These are phyloP conservation scores for Metschnikowia noctiluminum DNA, from an alignment of 805 yeast genomes.

Conservation along the genomic window DNA sequence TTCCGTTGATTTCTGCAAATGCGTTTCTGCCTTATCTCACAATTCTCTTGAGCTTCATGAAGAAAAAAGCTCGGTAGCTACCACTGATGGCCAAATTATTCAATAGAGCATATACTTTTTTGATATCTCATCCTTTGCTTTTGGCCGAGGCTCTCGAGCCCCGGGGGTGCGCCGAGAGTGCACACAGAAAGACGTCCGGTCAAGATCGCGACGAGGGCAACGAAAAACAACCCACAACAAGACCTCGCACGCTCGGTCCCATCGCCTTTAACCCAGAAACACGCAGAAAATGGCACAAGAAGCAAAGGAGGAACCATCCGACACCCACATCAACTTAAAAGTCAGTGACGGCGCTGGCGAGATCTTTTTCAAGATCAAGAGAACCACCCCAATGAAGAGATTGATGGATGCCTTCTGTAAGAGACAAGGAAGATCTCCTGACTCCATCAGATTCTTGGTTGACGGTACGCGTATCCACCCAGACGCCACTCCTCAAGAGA, in stretches of 20 bases:
- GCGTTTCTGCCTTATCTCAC: too few relatives aligned
- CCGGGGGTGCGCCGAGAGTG: not conserved
- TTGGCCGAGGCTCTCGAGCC: not conserved
- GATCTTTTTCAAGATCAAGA: slow-evolving; percentile 91
- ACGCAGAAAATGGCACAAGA: slow-evolving; percentile 15
- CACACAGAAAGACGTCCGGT: not conserved
- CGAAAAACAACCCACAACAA: slow-evolving; percentile 1
- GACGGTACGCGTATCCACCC: slow-evolving; percentile 91
- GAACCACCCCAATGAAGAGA: slow-evolving; percentile 87
- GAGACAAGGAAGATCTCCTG: slow-evolving; percentile 88
- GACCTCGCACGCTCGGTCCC: not conserved
- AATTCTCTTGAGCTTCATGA: too few relatives aligned
- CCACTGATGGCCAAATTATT: too few relatives aligned
- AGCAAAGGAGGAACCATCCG: slow-evolving; percentile 21
- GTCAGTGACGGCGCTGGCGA: slow-evolving; percentile 94
- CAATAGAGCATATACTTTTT: too few relatives aligned
- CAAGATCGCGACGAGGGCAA: slow-evolving; percentile 3
- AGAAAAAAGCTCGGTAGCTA: too few relatives aligned
- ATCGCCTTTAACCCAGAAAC: not conserved
- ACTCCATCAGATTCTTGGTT: slow-evolving; percentile 79
- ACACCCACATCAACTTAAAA: slow-evolving; percentile 83
- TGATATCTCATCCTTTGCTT: too few relatives aligned
- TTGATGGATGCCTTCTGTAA: slow-evolving; percentile 97
- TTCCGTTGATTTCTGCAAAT: too few relatives aligned
- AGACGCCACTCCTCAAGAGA: slow-evolving; percentile 86